Evolutionary conservation across 192 early-diverging fungal genomes (phyloP), one percentile per base, ranked within the genome.

Genomic region (Irineochytrium annulatum): DNA sequence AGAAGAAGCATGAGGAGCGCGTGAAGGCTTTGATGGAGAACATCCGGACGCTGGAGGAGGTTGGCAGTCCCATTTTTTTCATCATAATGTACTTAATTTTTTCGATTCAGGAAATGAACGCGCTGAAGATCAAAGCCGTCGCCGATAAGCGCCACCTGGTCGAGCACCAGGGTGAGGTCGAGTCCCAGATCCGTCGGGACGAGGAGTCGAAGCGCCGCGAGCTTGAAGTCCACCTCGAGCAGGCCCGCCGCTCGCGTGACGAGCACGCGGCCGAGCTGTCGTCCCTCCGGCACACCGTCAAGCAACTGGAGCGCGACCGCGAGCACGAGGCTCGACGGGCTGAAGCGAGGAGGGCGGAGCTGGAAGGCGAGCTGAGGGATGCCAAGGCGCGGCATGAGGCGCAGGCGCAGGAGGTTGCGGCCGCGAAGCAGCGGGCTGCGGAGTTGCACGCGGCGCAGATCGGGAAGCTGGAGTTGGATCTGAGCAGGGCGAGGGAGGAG

Each of bases 121-220:
- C 49, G 16, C 52, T 43, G 8, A 62, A 60, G 30, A 31, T 54
- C 29, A 69, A 61, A 32, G 53, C 46, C 14, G 11, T 59, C n/a
- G 26, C 35, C 17, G 70, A 77, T 22, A 74, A 69, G 59, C 59
- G 71, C 34, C 29, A 43, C 17, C 62, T 55, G 61, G n/a, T 11
- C 3, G 72, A 74, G 1, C 30, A 65, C 59, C 1, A 55, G 14
- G 16, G 34, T 1, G 61, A 67, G 34, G 33, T 57, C 17, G 76
- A 77, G 55, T 19, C 54, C 14, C 53, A 57, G 3, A 19, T 57
- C 17, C 46, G 41, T 1, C 44, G 53, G 3, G 61, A 77, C 55
- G 69, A 77, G 76, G 62, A 67, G 17, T 46, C 41, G 34, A 27
- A 59, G 32, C 57, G 70, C 37, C 49, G 65, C 49, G 68, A 72